Conservation (phyloP, 2,329 filamentous ascomycete species). For the Orbilia quercus region DNA sequence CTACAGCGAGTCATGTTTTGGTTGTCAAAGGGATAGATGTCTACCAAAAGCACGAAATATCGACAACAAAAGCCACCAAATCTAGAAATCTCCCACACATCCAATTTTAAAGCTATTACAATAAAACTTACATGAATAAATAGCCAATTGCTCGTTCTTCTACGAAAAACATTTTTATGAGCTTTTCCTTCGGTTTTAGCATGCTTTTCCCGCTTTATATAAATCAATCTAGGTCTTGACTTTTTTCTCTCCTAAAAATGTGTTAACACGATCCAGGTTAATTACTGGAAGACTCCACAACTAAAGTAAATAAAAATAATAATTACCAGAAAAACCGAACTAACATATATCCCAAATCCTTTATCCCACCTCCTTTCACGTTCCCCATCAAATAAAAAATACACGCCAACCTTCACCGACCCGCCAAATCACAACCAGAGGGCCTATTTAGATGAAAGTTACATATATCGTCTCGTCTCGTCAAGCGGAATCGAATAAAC, state of each 20-base stretch:
- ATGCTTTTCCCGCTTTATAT: too few relatives aligned
- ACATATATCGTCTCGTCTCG: slow-evolving; percentile 33
- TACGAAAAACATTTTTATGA: not conserved
- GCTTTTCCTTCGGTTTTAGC: not conserved
- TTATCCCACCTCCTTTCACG: slow-evolving; percentile 1
- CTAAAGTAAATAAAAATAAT: too few relatives aligned
- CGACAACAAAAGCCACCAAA: not conserved
- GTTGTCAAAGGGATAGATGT: too few relatives aligned
- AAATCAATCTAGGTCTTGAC: too few relatives aligned
- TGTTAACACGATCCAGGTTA: too few relatives aligned
- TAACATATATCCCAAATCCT: too few relatives aligned
- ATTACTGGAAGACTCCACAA: too few relatives aligned
- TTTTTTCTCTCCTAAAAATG: too few relatives aligned
- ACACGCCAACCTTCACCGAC: slow-evolving; percentile 1
- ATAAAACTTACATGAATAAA: not conserved
- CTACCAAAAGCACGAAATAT: too few relatives aligned
- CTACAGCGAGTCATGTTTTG: too few relatives aligned
- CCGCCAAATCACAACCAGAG: slow-evolving; percentile 10
- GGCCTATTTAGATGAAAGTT: slow-evolving; percentile 43
- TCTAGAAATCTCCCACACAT: not conserved
- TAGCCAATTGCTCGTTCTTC: not conserved
- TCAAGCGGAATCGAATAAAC: slow-evolving; percentile 26
- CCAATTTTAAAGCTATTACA: not conserved
- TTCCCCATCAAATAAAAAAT: slow-evolving; percentile 6
- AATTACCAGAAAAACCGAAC: too few relatives aligned